Percentiles rank a stretch among this genome's conserved stretches.
These are phyloP conservation scores for Starmera dryadoides DNA, from an alignment of 805 yeast genomes.

Conservation along the genomic window DNA sequence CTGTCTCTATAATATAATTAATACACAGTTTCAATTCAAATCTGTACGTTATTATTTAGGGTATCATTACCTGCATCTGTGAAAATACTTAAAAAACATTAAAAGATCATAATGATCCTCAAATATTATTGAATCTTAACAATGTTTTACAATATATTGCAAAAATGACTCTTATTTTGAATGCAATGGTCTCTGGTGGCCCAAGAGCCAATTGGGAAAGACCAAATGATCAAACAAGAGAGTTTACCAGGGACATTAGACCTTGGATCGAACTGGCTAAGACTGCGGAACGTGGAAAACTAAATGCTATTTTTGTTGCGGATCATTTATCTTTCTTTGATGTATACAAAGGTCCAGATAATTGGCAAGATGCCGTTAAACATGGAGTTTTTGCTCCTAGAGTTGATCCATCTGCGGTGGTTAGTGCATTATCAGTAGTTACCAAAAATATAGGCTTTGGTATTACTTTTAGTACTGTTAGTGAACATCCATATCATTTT, in stretches of 20 bases:
- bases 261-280: slow-evolving; percentile 30
- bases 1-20: too few relatives aligned
- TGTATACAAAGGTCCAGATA: slow-evolving; percentile 30
- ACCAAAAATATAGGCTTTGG: slow-evolving; percentile 30
- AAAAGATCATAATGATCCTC: too few relatives aligned
- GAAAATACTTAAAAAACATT: too few relatives aligned
- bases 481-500: slow-evolving; percentile 33
- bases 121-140: too few relatives aligned
- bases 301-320: slow-evolving; percentile 28
- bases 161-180: slow-evolving; percentile 19
- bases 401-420: slow-evolving; percentile 29
- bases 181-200: slow-evolving; percentile 24
- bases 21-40: too few relatives aligned
- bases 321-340: slow-evolving; percentile 31
- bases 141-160: too few relatives aligned
- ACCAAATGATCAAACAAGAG: slow-evolving; percentile 25
- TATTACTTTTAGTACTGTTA: slow-evolving; percentile 30
- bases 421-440: slow-evolving; percentile 31
- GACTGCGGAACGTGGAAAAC: slow-evolving; percentile 27
- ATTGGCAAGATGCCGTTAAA: slow-evolving; percentile 23
- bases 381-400: slow-evolving; percentile 25
- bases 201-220: slow-evolving; percentile 28
- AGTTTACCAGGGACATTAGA: slow-evolving; percentile 19
- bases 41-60: too few relatives aligned
- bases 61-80: too few relatives aligned